Conservation (phyloP, 257 asterid genomes). For the Solanum medicagineum region DNA sequence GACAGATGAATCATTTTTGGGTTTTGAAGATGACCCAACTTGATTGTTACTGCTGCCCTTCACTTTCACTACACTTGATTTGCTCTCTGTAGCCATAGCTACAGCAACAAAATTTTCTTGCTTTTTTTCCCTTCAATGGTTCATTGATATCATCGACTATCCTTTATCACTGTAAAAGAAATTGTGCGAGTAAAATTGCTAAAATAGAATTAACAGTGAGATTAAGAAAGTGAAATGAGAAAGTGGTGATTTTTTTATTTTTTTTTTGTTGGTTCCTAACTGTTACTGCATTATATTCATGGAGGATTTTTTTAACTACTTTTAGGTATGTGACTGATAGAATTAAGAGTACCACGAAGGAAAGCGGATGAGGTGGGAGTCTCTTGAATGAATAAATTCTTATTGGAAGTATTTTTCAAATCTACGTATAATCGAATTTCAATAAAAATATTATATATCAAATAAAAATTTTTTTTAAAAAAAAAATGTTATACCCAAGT, state of each 20-base stretch:
- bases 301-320: neutral
- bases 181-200: neutral
- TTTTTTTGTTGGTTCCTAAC: neutral
- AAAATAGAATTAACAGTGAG: neutral
- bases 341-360: neutral
- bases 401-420: too few relatives aligned
- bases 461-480: too few relatives aligned
- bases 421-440: too few relatives aligned
- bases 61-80: neutral
- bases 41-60: neutral
- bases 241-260: neutral
- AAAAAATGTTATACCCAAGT: neutral
- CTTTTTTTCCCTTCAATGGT: neutral
- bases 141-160: neutral
- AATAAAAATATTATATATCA: too few relatives aligned
- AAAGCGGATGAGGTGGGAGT: too few relatives aligned
- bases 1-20: constrained; percentile 12
- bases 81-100: neutral
- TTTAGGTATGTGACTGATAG: neutral
- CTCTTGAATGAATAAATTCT: too few relatives aligned
- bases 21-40: neutral
- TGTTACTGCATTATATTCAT: neutral
- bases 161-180: neutral
- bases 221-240: neutral
- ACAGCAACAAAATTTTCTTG: neutral